Conservation (phyloP, 208 protist species). For the Trypanosoma theileri region DNA sequence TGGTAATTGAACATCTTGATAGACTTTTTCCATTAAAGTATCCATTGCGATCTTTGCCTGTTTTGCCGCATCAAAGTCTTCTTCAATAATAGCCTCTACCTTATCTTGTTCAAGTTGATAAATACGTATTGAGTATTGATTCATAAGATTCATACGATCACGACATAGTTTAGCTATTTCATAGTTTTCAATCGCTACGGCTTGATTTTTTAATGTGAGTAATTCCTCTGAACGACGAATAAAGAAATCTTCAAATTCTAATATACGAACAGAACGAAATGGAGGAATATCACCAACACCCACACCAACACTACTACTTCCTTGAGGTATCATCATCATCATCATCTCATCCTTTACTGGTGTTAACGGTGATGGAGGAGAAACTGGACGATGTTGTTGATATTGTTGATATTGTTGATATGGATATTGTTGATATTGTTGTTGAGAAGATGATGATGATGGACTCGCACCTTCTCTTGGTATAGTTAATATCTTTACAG, state of each 20-base stretch:
- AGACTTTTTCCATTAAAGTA: conserved; percentile 51
- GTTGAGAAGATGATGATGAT: too few species aligned
- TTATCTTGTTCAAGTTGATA: conserved; percentile 87
- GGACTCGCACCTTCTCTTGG: too few species aligned
- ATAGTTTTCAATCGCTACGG: conserved; percentile 68
- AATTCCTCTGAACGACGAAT: conserved; percentile 78
- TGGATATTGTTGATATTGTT: background rate
- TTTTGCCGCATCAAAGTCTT: conserved; percentile 86
- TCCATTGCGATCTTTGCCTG: conserved; percentile 74
- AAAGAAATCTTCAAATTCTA: conserved; percentile 89
- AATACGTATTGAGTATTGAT: conserved; percentile 55
- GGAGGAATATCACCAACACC: conserved; percentile 11
- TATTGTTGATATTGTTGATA: background rate
- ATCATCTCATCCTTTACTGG: conserved; percentile 8
- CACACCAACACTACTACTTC: too few species aligned
- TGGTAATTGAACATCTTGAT: conserved; percentile 47
- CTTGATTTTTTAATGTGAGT: conserved; percentile 77
- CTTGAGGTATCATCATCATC: conserved; percentile 11
- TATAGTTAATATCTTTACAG: too few species aligned
- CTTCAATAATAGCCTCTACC: conserved; percentile 87
- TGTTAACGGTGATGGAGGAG: background rate
- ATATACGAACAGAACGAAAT: conserved; percentile 79
- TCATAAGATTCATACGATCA: conserved; percentile 74
- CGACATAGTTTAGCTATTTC: conserved; percentile 58
- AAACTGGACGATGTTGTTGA: too few species aligned